Conservation (phyloP, 805 yeast genomes). For the Helenozyma rhizophorensis region DNA sequence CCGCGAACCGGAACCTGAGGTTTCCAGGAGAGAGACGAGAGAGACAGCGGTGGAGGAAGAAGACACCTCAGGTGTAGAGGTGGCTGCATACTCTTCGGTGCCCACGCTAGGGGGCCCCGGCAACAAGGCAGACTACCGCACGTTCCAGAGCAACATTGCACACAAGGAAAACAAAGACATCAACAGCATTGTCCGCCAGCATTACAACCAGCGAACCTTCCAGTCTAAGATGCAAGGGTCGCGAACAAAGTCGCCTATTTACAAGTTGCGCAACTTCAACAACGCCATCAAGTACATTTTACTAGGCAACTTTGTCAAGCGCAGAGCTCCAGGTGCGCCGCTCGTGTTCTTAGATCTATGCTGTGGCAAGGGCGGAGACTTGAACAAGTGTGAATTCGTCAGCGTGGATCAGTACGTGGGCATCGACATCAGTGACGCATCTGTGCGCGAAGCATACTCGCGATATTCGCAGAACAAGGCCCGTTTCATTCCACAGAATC, state of each 20-base stretch:
- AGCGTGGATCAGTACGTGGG: conserved; percentile 78
- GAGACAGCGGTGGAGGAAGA: conserved; percentile 1
- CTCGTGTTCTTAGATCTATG: conserved; percentile 74
- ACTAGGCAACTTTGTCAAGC: conserved; percentile 60
- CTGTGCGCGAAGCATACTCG: conserved; percentile 77
- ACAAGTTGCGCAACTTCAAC: conserved; percentile 82
- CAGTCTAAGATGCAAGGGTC: conserved; percentile 55
- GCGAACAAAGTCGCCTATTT: conserved; percentile 76
- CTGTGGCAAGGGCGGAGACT: conserved; percentile 98
- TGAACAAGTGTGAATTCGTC: conserved; percentile 81
- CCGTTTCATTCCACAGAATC: conserved; percentile 29
- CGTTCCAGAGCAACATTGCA: conserved; percentile 35
- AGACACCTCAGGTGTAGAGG: conserved; percentile 5
- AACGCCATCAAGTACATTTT: conserved; percentile 87
- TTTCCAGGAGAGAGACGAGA: conserved; percentile 5
- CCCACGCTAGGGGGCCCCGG: conserved; percentile 15
- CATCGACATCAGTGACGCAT: conserved; percentile 84
- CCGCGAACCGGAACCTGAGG: conserved; percentile 14
- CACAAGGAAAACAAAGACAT: conserved; percentile 38
- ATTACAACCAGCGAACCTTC: conserved; percentile 81
- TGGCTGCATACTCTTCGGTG: conserved; percentile 15
- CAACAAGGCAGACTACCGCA: conserved; percentile 23
- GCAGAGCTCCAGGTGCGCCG: conserved; percentile 20
- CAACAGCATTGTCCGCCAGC: conserved; percentile 70
- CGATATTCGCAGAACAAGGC: conserved; percentile 58